Conservation (phyloP, 2,329 filamentous ascomycete species). For the Pleomassaria siparia region DNA sequence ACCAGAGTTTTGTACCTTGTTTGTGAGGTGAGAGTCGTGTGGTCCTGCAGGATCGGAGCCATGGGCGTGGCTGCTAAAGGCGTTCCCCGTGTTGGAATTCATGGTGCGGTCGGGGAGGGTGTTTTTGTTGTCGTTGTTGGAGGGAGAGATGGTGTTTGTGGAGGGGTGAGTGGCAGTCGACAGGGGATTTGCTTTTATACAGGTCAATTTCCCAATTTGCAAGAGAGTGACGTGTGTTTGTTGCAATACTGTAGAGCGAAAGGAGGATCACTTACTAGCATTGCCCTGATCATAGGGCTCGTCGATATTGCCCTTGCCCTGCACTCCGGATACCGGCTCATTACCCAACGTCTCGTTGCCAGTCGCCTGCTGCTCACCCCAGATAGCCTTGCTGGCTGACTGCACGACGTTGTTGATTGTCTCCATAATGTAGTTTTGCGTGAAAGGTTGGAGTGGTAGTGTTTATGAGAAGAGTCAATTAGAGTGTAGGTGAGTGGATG, state of each 20-base stretch:
- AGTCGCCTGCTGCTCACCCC: slow-evolving; percentile 32
- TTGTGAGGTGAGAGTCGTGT: slow-evolving; percentile 16
- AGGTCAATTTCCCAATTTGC: not conserved
- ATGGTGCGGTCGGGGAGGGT: not conserved
- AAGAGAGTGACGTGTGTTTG: slow-evolving; percentile 4
- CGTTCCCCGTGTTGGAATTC: slow-evolving; percentile 6
- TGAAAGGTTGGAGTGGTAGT: not conserved
- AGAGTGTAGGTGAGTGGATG: not conserved
- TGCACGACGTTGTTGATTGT: slow-evolving; percentile 40
- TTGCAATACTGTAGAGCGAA: not conserved
- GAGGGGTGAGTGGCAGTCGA: not conserved
- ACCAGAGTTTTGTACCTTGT: too few species aligned
- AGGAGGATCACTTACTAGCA: slow-evolving; percentile 49
- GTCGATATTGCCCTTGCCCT: slow-evolving; percentile 65
- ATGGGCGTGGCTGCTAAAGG: slow-evolving; percentile 4
- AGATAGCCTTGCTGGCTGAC: slow-evolving; percentile 41
- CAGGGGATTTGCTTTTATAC: slow-evolving; percentile 7
- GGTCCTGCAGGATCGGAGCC: slow-evolving; percentile 18
- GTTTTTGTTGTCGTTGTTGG: not conserved
- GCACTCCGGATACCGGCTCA: slow-evolving; percentile 73
- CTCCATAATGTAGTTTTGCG: slow-evolving; percentile 33
- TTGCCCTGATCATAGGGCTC: slow-evolving; percentile 83
- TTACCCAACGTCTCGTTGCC: slow-evolving; percentile 44
- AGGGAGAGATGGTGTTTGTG: not conserved
- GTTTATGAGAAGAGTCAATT: not conserved